Evolutionary conservation across 768 basidiomycete genomes (phyloP).

Genomic region (Lactifluus subvellereus): DNA sequence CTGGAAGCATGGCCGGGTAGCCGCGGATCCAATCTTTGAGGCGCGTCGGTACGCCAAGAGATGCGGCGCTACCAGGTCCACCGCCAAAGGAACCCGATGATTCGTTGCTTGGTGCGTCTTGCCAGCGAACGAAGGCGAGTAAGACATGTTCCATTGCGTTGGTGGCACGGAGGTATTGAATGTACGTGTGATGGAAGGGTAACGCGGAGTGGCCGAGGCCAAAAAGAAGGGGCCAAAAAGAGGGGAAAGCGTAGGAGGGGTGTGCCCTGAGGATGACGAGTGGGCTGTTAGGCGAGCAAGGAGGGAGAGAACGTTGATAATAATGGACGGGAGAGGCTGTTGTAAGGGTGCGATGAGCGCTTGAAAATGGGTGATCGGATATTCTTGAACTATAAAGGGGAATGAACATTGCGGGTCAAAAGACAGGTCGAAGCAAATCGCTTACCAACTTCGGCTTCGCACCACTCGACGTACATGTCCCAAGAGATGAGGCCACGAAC

Average conservation of each 20-base stretch:
- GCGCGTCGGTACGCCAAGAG: constrained; percentile 68
- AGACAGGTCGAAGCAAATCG: constrained; percentile 5
- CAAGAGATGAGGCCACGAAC: constrained; percentile 82
- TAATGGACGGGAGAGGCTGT: constrained; percentile 50
- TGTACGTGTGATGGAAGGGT: constrained; percentile 53
- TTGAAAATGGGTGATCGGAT: constrained; percentile 67
- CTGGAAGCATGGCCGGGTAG: constrained; percentile 76
- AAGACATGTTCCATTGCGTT: constrained; percentile 90
- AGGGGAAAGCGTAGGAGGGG: constrained; percentile 83
- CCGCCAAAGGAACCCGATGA: constrained; percentile 29
- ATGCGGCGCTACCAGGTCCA: constrained; percentile 48
- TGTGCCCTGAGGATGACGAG: constrained; percentile 80
- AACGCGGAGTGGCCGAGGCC: constrained; percentile 57
- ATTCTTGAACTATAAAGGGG: constrained; percentile 45
- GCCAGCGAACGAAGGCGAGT: constrained; percentile 84
- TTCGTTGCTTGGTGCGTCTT: constrained; percentile 42
- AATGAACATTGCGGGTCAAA: constrained; percentile 1
- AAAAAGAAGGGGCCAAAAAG: constrained; percentile 89
- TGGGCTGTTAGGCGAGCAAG: constrained; percentile 79
- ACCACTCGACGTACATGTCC: constrained; percentile 79
- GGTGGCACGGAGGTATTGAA: constrained; percentile 71
- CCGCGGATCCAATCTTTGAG: constrained; percentile 89
- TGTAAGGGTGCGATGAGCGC: constrained; percentile 54
- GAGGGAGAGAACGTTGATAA: constrained; percentile 71
- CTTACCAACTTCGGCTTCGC: constrained; percentile 77